Evolutionary conservation across 805 yeast genomes (phyloP).

Genomic region (Saccharomycopsis fermentans): DNA sequence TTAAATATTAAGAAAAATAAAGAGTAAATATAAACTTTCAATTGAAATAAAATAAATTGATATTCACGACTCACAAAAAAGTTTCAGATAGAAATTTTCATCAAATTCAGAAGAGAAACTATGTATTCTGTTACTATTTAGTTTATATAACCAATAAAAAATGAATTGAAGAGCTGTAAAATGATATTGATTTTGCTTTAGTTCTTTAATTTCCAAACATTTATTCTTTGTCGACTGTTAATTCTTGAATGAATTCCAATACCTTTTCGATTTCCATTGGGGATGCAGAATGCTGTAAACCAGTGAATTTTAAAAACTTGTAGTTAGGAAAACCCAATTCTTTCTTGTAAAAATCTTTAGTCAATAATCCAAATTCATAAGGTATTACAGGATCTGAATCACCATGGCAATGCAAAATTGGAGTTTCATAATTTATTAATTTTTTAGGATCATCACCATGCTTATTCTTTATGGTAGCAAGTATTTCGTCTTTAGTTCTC

Average conservation of each 20-base stretch:
- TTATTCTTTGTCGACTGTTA: slow-evolving; percentile 18
- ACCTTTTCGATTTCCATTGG: slow-evolving; percentile 32
- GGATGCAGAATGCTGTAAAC: slow-evolving; percentile 29
- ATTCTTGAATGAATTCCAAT: slow-evolving; percentile 24
- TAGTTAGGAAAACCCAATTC: slow-evolving; percentile 28
- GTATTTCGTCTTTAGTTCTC: slow-evolving; percentile 28
- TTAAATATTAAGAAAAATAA: too few species aligned
- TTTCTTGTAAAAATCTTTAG: slow-evolving; percentile 27
- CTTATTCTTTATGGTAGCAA: slow-evolving; percentile 19
- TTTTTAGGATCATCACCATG: slow-evolving; percentile 20
- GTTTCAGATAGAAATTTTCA: too few species aligned
- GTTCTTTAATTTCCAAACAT: too few species aligned
- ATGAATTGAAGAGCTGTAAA: too few species aligned
- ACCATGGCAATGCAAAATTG: slow-evolving; percentile 87
- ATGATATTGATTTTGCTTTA: too few species aligned
- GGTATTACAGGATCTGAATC: slow-evolving; percentile 58
- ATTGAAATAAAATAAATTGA: too few species aligned
- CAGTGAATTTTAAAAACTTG: slow-evolving; percentile 23
- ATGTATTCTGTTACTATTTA: too few species aligned
- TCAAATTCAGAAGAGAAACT: too few species aligned
- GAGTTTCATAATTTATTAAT: slow-evolving; percentile 47
- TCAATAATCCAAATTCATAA: slow-evolving; percentile 28
- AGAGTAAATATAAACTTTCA: too few species aligned
- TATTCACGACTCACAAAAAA: too few species aligned
- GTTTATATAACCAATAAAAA: too few species aligned